phyloP scores from a whole-genome alignment of 352 stramenopile species.

The Globisporangium iwayamae region DNA sequence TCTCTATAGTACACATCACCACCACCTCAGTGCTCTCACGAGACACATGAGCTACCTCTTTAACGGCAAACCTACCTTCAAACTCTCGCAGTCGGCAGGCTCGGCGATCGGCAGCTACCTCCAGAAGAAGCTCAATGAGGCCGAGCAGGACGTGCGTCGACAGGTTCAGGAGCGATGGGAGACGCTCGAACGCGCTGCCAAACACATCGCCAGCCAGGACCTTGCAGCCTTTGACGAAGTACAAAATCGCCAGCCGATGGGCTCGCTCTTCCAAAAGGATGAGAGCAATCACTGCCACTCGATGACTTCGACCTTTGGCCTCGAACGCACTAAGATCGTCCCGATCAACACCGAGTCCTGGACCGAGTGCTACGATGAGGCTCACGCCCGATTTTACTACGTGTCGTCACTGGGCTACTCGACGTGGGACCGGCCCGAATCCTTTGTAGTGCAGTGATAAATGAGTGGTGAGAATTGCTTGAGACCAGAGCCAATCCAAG shows the following conservation, averaged over 20 bases:
- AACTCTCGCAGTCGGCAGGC: not conserved
- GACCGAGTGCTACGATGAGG: constrained; percentile 29
- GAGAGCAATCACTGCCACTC: not conserved
- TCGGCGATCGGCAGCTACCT: constrained; percentile 23
- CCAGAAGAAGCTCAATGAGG: constrained; percentile 45
- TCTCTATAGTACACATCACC: not conserved
- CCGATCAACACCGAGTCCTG: constrained; percentile 24
- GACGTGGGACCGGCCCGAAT: constrained; percentile 22
- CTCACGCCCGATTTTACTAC: constrained; percentile 24
- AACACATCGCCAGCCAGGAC: constrained; percentile 8
- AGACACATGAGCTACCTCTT: not conserved
- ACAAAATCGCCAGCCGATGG: constrained; percentile 2
- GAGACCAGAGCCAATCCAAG: not conserved
- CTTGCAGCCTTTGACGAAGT: constrained; percentile 2
- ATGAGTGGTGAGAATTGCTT: not conserved
- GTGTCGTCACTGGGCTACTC: constrained; percentile 27
- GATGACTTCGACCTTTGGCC: not conserved
- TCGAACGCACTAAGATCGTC: constrained; percentile 19
- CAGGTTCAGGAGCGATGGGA: constrained; percentile 37
- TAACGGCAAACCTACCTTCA: constrained; percentile 1
- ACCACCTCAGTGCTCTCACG: not conserved
- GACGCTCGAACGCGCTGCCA: constrained; percentile 22
- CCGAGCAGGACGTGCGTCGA: constrained; percentile 26
- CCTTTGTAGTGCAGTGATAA: not conserved
- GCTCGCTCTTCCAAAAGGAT: constrained; percentile 11